Percentiles rank a stretch among this genome's conserved stretches.
These are phyloP conservation scores for Ustilago sp. DNA, from an alignment of 1,284 basidiomycete species.

Conservation along the genomic window DNA sequence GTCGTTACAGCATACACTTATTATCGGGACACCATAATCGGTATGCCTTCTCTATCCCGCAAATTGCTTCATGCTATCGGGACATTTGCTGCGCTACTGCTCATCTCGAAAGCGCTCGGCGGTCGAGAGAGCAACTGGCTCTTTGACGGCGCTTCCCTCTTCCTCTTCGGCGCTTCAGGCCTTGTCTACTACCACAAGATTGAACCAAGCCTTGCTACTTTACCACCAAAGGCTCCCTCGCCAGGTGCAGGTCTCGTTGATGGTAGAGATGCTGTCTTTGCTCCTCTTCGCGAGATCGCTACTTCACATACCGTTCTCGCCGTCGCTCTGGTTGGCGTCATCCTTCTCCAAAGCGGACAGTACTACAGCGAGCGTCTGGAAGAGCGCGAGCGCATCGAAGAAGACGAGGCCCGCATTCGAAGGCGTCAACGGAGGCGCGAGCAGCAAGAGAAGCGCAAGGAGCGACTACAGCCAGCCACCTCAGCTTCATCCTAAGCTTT, in stretches of 20 bases:
- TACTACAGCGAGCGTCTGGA: constrained; percentile 68
- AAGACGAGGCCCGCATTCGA: constrained; percentile 63
- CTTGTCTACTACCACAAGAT: constrained; percentile 65
- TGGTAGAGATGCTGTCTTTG: constrained; percentile 41
- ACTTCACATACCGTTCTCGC: constrained; percentile 65
- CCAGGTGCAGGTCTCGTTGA: constrained; percentile 40
- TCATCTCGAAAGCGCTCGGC: constrained; percentile 59
- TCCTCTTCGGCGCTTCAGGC: constrained; percentile 64
- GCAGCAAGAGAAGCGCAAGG: constrained; percentile 54
- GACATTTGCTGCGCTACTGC: constrained; percentile 40
- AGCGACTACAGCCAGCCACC: constrained; percentile 25
- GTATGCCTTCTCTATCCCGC: constrained; percentile 48
- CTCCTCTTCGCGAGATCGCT: constrained; percentile 65
- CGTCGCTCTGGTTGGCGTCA: constrained; percentile 64
- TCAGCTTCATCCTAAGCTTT: constrained; percentile 11
- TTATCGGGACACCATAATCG: constrained; percentile 61
- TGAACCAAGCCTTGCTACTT: constrained; percentile 49
- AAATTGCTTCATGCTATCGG: constrained; percentile 50
- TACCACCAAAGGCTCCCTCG: constrained; percentile 46
- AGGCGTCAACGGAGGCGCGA: constrained; percentile 59
- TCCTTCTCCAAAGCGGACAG: constrained; percentile 67
- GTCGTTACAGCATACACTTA: constrained; percentile 63
- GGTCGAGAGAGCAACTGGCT: constrained; percentile 68
- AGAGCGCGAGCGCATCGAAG: constrained; percentile 67
- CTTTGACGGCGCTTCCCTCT: constrained; percentile 68